Percentiles rank a stretch among this genome's conserved stretches.
Conservation (phyloP, 2,329 filamentous ascomycete genomes). For the Pseudogymnoascus sp. region DNA sequence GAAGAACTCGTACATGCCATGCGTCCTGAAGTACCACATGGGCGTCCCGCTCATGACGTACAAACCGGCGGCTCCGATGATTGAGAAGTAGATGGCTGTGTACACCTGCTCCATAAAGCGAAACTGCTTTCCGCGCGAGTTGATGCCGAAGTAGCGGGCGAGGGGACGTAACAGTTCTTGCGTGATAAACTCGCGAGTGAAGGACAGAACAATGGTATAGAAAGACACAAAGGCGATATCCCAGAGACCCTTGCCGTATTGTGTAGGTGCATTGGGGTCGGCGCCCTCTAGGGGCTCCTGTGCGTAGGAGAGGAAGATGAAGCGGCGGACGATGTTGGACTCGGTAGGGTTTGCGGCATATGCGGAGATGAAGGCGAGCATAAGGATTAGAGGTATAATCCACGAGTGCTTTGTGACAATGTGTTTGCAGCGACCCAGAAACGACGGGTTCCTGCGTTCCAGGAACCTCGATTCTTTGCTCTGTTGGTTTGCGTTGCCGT, state of each 20-base stretch:
- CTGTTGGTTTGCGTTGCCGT: neutral
- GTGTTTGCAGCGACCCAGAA: conserved; percentile 43
- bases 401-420: conserved; percentile 51
- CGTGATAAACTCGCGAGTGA: conserved; percentile 95
- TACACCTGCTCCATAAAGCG: conserved; percentile 97
- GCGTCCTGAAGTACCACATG: conserved; percentile 92
- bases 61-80: conserved; percentile 75
- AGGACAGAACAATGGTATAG: conserved; percentile 82
- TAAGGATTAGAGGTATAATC: conserved; percentile 59
- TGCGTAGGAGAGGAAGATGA: conserved; percentile 85
- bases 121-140: conserved; percentile 67
- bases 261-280: conserved; percentile 41
- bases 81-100: conserved; percentile 80
- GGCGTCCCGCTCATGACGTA: conserved; percentile 89
- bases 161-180: conserved; percentile 76
- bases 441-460: conserved; percentile 28
- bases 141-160: conserved; percentile 62
- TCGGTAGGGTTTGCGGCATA: conserved; percentile 71
- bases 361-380: conserved; percentile 53
- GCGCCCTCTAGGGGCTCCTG: conserved; percentile 48
- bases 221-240: conserved; percentile 84
- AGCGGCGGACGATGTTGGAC: conserved; percentile 70
- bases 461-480: conserved; percentile 25
- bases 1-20: conserved; percentile 81
- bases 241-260: conserved; percentile 83